Conservation (phyloP, 2,329 filamentous ascomycete genomes). For the Spiromastix sp. region DNA sequence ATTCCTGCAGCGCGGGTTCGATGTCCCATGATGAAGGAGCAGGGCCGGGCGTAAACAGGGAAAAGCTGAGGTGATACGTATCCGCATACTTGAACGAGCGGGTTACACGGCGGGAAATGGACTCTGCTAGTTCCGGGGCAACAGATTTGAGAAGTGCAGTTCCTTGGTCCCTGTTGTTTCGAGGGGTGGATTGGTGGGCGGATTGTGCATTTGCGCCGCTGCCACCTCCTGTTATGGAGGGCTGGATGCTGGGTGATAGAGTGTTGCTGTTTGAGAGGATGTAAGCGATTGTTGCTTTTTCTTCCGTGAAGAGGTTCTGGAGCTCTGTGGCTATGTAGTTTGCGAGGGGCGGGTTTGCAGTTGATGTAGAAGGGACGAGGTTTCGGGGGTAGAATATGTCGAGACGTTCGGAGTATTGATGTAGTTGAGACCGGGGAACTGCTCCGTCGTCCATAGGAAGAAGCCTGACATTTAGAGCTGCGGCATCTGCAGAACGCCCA, state of each 20-base stretch:
- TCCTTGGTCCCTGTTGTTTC: slow-evolving; percentile 19
- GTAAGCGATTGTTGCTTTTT: slow-evolving; percentile 75
- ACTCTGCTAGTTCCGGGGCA: slow-evolving; percentile 41
- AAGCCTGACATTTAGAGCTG: slow-evolving; percentile 62
- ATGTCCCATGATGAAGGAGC: slow-evolving; percentile 85
- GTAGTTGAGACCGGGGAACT: slow-evolving; percentile 51
- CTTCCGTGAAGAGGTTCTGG: slow-evolving; percentile 70
- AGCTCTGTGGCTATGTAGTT: slow-evolving; percentile 70
- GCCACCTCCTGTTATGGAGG: slow-evolving; percentile 43
- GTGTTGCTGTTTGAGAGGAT: slow-evolving; percentile 50
- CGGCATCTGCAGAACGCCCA: slow-evolving; percentile 11
- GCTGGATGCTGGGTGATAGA: slow-evolving; percentile 17
- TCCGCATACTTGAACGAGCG: slow-evolving; percentile 83
- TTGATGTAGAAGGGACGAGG: slow-evolving; percentile 54
- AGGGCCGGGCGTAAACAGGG: slow-evolving; percentile 73
- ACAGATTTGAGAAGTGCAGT: slow-evolving; percentile 25
- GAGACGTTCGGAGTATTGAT: slow-evolving; percentile 59
- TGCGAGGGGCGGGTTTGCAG: slow-evolving; percentile 62
- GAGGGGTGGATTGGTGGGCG: slow-evolving; percentile 18
- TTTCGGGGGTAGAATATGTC: slow-evolving; percentile 67
- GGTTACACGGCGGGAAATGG: slow-evolving; percentile 61
- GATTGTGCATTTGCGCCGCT: slow-evolving; percentile 16
- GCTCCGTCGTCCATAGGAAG: slow-evolving; percentile 40
- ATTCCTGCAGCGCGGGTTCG: slow-evolving; percentile 66
- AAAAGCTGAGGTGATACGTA: slow-evolving; percentile 93